Evolutionary conservation across 768 basidiomycete species (phyloP).

Genomic region (Sarcodon sp.): DNA sequence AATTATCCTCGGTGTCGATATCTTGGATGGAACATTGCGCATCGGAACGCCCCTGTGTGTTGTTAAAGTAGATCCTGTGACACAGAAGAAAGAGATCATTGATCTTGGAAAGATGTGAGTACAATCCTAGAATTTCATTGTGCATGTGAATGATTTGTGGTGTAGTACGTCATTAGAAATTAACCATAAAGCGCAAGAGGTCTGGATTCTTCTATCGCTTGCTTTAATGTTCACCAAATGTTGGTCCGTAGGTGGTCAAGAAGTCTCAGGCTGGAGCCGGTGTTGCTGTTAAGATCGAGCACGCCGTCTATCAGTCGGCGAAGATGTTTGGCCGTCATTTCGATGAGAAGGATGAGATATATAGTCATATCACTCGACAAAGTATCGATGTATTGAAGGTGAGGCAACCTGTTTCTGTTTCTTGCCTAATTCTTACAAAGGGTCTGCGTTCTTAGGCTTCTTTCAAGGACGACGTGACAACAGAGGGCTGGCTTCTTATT

Average conservation of each 20-base stretch:
- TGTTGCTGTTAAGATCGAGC: constrained; percentile 97
- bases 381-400: constrained; percentile 96
- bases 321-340: constrained; percentile 97
- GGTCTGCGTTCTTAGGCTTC: constrained; percentile 35
- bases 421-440: constrained; percentile 1
- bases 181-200: constrained; percentile 84
- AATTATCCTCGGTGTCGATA: constrained; percentile 93
- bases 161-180: constrained; percentile 89
- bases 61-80: constrained; percentile 79
- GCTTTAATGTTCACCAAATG: neutral
- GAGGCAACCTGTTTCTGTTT: constrained; percentile 1
- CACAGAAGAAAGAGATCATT: constrained; percentile 84
- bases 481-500: constrained; percentile 90
- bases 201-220: constrained; percentile 19
- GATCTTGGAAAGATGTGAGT: constrained; percentile 89
- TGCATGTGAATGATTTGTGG: constrained; percentile 3
- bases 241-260: constrained; percentile 60
- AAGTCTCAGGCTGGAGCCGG: constrained; percentile 91
- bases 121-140: neutral
- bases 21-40: constrained; percentile 83
- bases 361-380: constrained; percentile 82
- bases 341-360: constrained; percentile 88
- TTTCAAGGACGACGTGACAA: constrained; percentile 82
- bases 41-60: constrained; percentile 94
- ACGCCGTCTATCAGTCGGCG: constrained; percentile 89